Percentiles rank a stretch among this genome's conserved stretches.
phyloP scores from a whole-genome alignment of 306 rosid species.

The Corylus americana region DNA sequence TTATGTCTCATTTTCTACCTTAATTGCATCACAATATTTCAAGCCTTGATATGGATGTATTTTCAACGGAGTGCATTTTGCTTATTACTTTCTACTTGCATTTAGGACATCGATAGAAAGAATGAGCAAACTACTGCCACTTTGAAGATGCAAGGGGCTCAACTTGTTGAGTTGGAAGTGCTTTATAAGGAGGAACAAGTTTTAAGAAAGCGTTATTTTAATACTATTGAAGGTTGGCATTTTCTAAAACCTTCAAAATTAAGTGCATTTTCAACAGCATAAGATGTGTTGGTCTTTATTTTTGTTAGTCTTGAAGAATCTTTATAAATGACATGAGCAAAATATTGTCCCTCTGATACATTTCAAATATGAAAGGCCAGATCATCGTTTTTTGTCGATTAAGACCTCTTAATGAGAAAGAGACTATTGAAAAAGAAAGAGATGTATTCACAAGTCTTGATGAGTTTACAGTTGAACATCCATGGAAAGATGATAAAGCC shows the following conservation, averaged over 20 bases:
- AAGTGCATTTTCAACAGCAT: neutral
- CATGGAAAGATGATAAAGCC: slow-evolving; percentile 80
- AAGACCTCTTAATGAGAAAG: slow-evolving; percentile 80
- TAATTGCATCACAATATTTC: neutral
- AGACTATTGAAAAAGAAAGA: slow-evolving; percentile 56
- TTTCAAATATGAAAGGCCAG: slow-evolving; percentile 97
- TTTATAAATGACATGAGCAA: slow-evolving; percentile 5
- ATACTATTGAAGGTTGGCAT: slow-evolving; percentile 79
- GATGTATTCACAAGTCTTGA: slow-evolving; percentile 47
- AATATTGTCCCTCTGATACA: slow-evolving; percentile 10
- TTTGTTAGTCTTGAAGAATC: neutral
- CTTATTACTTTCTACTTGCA: slow-evolving; percentile 16
- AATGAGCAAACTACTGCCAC: slow-evolving; percentile 87
- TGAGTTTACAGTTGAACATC: slow-evolving; percentile 90
- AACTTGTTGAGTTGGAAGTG: slow-evolving; percentile 81
- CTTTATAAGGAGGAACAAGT: slow-evolving; percentile 95
- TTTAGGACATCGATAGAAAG: slow-evolving; percentile 95
- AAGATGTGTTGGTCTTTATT: neutral
- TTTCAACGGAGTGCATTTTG: neutral
- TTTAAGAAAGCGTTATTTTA: slow-evolving; percentile 88
- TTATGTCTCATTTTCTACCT: neutral
- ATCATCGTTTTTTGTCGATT: slow-evolving; percentile 87
- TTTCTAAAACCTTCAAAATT: neutral
- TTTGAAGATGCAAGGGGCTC: slow-evolving; percentile 92
- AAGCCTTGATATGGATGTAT: neutral